Base-by-base conservation (phyloP, 2,329 filamentous ascomycete genomes). In the Rhinocladiella mackenziei region DNA sequence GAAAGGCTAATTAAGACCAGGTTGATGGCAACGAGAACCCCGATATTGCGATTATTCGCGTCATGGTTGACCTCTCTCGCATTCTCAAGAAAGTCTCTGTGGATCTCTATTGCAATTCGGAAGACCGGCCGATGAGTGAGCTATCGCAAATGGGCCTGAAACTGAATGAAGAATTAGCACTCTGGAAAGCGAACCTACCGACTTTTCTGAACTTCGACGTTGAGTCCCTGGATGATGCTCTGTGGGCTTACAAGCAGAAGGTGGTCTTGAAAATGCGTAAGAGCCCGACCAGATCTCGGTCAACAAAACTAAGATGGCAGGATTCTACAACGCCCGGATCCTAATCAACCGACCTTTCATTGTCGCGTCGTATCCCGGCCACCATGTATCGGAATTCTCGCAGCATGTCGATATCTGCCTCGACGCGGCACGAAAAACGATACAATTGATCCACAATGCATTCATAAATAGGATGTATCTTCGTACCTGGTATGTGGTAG, bases 161-260 rank as follows among this genome's bases (percentile, higher is more conserved):
- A 2, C 43, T 61, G 0, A 57, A 60, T 22, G 25, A 43, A 13
- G 44, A 51, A 11, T 25, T 61, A 10, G 35, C 48, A 7, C 15
- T 35, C 1, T 59, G 57, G 58, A 60, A 60, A 41, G 31, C 43
- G 3, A 52, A 39, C 10, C 31, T 58, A 19, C 56, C 56, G 2
- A 7, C 9, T 3, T 54, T 55, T 35, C 33, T 59, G 7, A 39
- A 58, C 17, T 40, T 59, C 6, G 57, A 59, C 35, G 43, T 36
- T 5, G 42, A 48, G 15, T 47, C 59, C 5, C 31, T 58, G 3
- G 56, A 56, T n/a, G 61, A 64, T 28, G 45, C 58, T 2, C 58
- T 62, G 35, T 60, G 57, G 58, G 57, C 56, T 0, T 57, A 58
- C 17, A 62, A 62, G 36, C 57, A 61, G 39, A 64, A 62, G 37